Evolutionary conservation across 768 basidiomycete species (phyloP).

Genomic region (Pulveroboletus ravenelii): DNA sequence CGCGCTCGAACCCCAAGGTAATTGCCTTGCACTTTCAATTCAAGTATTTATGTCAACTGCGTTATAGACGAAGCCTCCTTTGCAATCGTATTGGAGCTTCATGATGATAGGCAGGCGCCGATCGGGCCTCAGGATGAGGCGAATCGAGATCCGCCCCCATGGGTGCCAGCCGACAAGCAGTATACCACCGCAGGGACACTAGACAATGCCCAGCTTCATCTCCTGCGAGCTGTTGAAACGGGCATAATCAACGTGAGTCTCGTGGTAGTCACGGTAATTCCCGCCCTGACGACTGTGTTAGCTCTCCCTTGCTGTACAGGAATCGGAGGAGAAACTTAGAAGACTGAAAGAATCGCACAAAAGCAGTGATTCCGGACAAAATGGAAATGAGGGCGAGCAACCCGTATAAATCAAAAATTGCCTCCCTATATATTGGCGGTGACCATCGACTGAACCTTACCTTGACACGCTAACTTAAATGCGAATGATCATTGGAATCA

Average conservation of each 20-base stretch:
- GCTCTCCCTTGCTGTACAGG: conserved; percentile 76
- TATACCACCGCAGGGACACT: conserved; percentile 64
- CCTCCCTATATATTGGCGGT: not conserved
- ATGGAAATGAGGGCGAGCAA: conserved; percentile 10
- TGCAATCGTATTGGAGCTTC: conserved; percentile 76
- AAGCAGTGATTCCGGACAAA: conserved; percentile 2
- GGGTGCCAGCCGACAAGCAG: conserved; percentile 69
- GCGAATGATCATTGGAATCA: conserved; percentile 7
- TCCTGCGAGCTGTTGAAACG: conserved; percentile 78
- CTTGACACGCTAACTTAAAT: conserved; percentile 2
- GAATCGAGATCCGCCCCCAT: conserved; percentile 60
- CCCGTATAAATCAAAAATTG: not conserved
- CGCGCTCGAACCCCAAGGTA: conserved; percentile 52
- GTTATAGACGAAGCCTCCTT: conserved; percentile 67
- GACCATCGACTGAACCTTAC: not conserved
- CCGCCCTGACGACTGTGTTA: conserved; percentile 24
- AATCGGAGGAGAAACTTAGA: conserved; percentile 65
- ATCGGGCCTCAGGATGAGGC: conserved; percentile 43
- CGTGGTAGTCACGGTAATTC: not conserved
- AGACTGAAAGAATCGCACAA: conserved; percentile 5
- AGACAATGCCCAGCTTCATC: conserved; percentile 66
- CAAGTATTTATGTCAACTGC: not conserved
- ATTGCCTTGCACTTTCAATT: not conserved
- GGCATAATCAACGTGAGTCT: conserved; percentile 70
- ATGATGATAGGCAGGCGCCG: conserved; percentile 57